Conservation (phyloP, 1,139 yeast genomes). For the Nakaseomyces nivariensis region DNA sequence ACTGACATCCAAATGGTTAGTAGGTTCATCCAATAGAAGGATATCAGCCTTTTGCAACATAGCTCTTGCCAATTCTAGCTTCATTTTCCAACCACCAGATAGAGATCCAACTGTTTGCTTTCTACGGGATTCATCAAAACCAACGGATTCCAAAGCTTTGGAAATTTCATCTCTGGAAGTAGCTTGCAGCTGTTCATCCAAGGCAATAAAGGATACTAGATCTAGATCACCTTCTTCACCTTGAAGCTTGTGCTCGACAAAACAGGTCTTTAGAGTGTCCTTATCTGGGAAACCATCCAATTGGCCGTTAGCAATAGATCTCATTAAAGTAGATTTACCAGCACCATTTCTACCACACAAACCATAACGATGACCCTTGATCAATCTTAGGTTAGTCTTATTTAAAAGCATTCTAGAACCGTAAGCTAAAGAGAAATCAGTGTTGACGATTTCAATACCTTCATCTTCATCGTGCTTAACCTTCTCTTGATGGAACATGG, state of each 20-base stretch:
- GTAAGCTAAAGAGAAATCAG: slow-evolving; percentile 91
- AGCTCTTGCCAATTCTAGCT: slow-evolving; percentile 94
- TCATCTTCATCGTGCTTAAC: slow-evolving; percentile 49
- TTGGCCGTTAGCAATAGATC: slow-evolving; percentile 95
- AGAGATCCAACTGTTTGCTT: slow-evolving; percentile 85
- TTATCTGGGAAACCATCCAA: slow-evolving; percentile 95
- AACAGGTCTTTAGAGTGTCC: slow-evolving; percentile 81
- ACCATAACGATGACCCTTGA: slow-evolving; percentile 96
- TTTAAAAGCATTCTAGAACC: slow-evolving; percentile 95
- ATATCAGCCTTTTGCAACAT: slow-evolving; percentile 97
- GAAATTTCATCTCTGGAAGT: slow-evolving; percentile 64
- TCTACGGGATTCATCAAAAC: slow-evolving; percentile 84
- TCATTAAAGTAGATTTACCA: slow-evolving; percentile 94
- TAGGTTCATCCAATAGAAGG: slow-evolving; percentile 91
- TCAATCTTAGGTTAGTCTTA: slow-evolving; percentile 76
- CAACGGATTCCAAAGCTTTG: slow-evolving; percentile 69
- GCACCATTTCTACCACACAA: slow-evolving; percentile 98
- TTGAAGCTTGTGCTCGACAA: slow-evolving; percentile 93
- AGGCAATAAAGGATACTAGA: slow-evolving; percentile 78
- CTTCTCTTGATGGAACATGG: slow-evolving; percentile 55
- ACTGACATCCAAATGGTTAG: slow-evolving; percentile 91
- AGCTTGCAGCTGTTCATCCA: slow-evolving; percentile 67
- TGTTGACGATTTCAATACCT: slow-evolving; percentile 82
- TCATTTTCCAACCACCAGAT: slow-evolving; percentile 99
- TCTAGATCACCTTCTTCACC: slow-evolving; percentile 92